Base-by-base conservation (phyloP, 2,329 filamentous ascomycete species). In the Penicillium thymicola region DNA sequence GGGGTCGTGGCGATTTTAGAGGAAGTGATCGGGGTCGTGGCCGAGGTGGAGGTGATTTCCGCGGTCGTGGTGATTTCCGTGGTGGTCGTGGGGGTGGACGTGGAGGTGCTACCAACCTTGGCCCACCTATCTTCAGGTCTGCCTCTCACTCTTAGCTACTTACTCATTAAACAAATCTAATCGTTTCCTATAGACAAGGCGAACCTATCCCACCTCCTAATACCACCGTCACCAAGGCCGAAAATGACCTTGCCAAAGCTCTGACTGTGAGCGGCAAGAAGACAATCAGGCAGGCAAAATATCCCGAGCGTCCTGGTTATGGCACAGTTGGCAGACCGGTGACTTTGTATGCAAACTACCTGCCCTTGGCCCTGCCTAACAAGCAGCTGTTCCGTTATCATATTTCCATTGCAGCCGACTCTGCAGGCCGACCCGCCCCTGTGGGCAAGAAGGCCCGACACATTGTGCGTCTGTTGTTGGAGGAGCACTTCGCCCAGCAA, bases 391-490 rank as follows among this genome's bases (percentile, higher is more conserved):
- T 69, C 54, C 72, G 76, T 4, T 81, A 82, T 56, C 70, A 72
- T 32, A 60, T 81, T 21, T 60, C 69, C 9, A 67, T 74, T 21
- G 58, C 61, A 1, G 65, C 65, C 4, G 65, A 70, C 23, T 54
- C 67, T n/a, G 63, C 69, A 3, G 67, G 60, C 6, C 62, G 60
- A 7, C 3, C 41, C 34, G 49, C 62, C 4, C 67, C 68, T 3
- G 51, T 68, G 40, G 77, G 76, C 51, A 73, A 73, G 34, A 82
- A 79, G 67, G 78, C 73, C 36, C 75, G 75, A 41, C 77, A 78
- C 5, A 70, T 84, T 5, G 71, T 85, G 16, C 69, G 79, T 16
- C 64, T 81, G 23, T 62, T 85, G 18, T 60, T 78, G 16, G 70
- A 76, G 51, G 66, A 75, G 58, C 61, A 75, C 58, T 67, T 75